Base-by-base conservation (phyloP, 1,139 yeast species). In the Kazachstania sp. region DNA sequence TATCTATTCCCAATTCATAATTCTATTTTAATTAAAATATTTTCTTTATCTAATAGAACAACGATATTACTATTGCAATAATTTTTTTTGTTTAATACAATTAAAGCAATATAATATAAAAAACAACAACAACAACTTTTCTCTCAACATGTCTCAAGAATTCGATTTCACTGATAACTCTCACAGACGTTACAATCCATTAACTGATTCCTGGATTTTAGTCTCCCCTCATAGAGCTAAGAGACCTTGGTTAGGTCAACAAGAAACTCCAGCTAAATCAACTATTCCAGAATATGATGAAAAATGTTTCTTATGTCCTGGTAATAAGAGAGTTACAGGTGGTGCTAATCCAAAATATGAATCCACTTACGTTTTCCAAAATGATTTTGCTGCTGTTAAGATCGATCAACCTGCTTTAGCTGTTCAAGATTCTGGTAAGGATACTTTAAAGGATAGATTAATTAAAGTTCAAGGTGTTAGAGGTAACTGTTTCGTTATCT, bases 241-340 rank as follows among this genome's bases (percentile, higher is more conserved):
- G 63, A 74, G 92, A 55, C 90, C 88, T 20, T 83, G 90, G 92
- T 85, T 81, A 63, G 90, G 90, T 43, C 86, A 82, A 54, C 73
- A 79, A 54, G 90, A 83, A 61, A 72, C 71, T 42, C 66, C 73
- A 26, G 64, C 65, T 47, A 71, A 66, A 46, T 71, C 69, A 19
- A 58, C 64, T 37, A 68, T 75, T 51, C 83, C 85, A 1, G 68
- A 61, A 39, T 81, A 77, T 59, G 92, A 83, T 58, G 76, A 77
- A 29, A 75, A 75, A 52, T 83, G 92, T 64, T 83, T 79, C 66
- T 69, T 83, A 53, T 83, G 92, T 62, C 90, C 92, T 1, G 81
- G 87, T 5, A 83, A 83, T 61, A 67, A 70, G 13, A 72, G 92
- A 41, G 84, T 86, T 36, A 75, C 79, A 31, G 83, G 82, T n/a